Conservation (phyloP, 2,329 filamentous ascomycete species). For the Arthrobotrys musiformis region DNA sequence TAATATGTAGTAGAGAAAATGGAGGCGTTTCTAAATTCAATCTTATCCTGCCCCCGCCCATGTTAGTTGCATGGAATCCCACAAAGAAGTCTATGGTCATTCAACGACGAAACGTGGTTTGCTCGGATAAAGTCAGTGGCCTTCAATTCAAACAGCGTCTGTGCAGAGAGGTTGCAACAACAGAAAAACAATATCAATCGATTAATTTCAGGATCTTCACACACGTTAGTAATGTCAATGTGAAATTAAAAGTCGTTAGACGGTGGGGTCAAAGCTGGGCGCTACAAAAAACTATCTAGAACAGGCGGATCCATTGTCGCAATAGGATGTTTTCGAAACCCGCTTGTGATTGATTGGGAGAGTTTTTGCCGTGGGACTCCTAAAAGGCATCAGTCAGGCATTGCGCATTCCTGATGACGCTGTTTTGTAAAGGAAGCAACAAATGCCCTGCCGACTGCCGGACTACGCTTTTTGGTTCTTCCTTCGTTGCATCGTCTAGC, state of each 20-base stretch:
- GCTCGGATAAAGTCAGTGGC: slow-evolving; percentile 52
- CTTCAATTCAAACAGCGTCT: slow-evolving; percentile 23
- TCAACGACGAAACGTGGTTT: slow-evolving; percentile 43
- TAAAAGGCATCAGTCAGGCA: slow-evolving; percentile 12
- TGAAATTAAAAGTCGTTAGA: slow-evolving; percentile 47
- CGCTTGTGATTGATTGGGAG: neutral
- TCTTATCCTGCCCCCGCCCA: slow-evolving; percentile 44
- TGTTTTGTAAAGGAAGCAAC: slow-evolving; percentile 31
- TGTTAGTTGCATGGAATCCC: slow-evolving; percentile 44
- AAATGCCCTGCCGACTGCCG: slow-evolving; percentile 20
- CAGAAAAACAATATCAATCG: neutral
- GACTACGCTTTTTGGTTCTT: slow-evolving; percentile 21
- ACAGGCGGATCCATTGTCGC: slow-evolving; percentile 20
- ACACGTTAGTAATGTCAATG: neutral
- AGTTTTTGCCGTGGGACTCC: slow-evolving; percentile 17
- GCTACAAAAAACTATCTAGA: slow-evolving; percentile 1
- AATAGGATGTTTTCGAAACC: slow-evolving; percentile 23
- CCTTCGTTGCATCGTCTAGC: neutral
- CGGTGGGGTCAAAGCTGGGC: slow-evolving; percentile 29
- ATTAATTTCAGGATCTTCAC: slow-evolving; percentile 17
- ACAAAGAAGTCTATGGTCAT: slow-evolving; percentile 40
- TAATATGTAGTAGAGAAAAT: slow-evolving; percentile 36
- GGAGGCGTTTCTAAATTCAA: slow-evolving; percentile 25
- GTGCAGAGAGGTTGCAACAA: slow-evolving; percentile 41
- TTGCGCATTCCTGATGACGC: slow-evolving; percentile 36